phyloP scores from a whole-genome alignment of 306 rosid species.

The Cucumis cinereus region DNA sequence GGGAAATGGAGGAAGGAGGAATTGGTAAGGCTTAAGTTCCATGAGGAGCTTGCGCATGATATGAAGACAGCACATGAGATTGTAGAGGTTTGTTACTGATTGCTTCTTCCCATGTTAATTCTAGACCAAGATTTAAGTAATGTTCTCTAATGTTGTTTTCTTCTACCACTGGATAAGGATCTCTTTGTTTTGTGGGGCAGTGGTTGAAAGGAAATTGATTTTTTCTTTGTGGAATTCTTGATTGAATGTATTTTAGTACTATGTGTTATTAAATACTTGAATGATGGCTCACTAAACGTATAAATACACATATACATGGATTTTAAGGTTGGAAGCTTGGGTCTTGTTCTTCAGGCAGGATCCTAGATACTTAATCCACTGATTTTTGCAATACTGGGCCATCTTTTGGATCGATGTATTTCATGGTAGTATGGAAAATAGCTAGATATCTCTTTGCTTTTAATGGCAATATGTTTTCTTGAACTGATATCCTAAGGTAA shows the following conservation, averaged over 20 bases:
- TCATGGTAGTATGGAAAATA: background rate
- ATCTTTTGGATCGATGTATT: background rate
- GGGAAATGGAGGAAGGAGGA: conserved; percentile 66
- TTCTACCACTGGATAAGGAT: background rate
- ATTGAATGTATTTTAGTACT: background rate
- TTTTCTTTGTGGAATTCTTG: background rate
- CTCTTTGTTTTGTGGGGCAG: background rate
- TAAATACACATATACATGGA: background rate
- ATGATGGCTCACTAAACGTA: background rate
- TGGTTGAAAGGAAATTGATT: background rate
- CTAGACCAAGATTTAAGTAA: background rate
- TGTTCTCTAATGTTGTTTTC: background rate
- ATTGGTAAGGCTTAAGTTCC: conserved; percentile 81
- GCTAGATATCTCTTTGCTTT: background rate
- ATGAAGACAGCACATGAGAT: conserved; percentile 84
- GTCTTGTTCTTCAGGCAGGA: background rate
- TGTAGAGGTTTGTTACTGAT: conserved; percentile 50
- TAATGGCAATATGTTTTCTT: background rate
- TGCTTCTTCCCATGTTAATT: conserved; percentile 1
- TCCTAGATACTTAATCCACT: background rate
- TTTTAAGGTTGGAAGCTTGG: background rate
- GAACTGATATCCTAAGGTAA: background rate
- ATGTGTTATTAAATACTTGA: background rate
- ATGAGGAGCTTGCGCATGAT: conserved; percentile 66
- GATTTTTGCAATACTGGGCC: background rate